phyloP scores from a whole-genome alignment of 1,284 basidiomycete genomes.

The Trichosporon faecale region DNA sequence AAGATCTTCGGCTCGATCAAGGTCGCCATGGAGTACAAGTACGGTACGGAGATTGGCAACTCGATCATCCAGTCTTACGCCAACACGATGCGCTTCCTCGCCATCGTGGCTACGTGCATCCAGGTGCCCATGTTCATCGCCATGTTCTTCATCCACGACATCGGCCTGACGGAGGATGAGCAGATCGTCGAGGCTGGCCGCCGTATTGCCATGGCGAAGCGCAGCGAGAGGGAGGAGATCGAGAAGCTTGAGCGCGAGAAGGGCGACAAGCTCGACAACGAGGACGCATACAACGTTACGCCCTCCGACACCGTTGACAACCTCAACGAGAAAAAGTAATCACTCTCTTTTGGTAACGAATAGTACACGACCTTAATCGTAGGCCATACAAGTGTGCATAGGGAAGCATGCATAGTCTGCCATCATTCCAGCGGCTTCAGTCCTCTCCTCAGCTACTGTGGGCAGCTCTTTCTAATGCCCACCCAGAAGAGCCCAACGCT shows the following conservation, averaged over 20 bases:
- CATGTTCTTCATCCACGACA: conserved; percentile 25
- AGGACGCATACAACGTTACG: neutral
- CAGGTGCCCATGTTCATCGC: conserved; percentile 26
- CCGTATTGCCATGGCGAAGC: conserved; percentile 13
- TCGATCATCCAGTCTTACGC: conserved; percentile 21
- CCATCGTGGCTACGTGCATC: conserved; percentile 24
- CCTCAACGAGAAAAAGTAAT: neutral
- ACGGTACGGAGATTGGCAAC: conserved; percentile 2
- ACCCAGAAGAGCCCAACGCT: no score
- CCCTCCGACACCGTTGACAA: neutral
- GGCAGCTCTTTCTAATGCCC: no score
- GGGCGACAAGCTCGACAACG: neutral
- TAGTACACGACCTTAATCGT: neutral
- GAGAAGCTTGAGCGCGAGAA: neutral
- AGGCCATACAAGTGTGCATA: neutral
- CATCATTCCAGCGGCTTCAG: no score
- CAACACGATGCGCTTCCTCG: conserved; percentile 22
- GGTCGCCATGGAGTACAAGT: neutral
- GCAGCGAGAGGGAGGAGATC: neutral
- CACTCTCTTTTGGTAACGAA: neutral
- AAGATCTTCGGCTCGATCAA: conserved; percentile 13
- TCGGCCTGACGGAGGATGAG: conserved; percentile 21
- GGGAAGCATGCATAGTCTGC: no score
- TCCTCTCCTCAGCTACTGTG: no score
- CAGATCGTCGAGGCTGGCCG: conserved; percentile 21